A percentile compares a stretch with the other conserved stretches of the same genome.
Evolutionary conservation across 1,284 basidiomycete genomes (phyloP).

Genomic region (Ustilago sp.): DNA sequence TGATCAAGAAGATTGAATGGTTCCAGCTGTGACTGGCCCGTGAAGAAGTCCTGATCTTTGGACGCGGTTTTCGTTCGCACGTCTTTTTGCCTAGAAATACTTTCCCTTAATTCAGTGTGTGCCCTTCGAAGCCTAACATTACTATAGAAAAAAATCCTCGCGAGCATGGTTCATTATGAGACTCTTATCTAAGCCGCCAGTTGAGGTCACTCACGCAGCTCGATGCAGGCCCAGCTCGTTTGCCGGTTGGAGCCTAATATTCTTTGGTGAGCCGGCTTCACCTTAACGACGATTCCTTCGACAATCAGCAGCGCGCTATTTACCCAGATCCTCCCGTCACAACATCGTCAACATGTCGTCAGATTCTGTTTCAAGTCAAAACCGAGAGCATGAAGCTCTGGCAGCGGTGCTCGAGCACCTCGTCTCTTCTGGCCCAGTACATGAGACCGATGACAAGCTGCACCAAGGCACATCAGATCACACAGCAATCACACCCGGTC

Average conservation of each 20-base stretch:
- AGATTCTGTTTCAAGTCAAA: not conserved
- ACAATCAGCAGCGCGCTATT: too few relatives aligned
- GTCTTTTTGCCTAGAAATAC: not conserved
- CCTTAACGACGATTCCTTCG: too few relatives aligned
- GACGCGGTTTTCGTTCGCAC: not conserved
- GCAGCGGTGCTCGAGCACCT: slow-evolving; percentile 47
- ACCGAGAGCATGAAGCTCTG: slow-evolving; percentile 42
- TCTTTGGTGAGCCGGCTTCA: too few relatives aligned
- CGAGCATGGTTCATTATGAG: too few relatives aligned
- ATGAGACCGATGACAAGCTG: slow-evolving; percentile 35
- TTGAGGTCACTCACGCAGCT: too few relatives aligned
- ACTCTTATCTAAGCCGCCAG: too few relatives aligned
- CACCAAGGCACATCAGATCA: slow-evolving; percentile 28
- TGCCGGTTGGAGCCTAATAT: not conserved
- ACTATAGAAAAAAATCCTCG: too few relatives aligned
- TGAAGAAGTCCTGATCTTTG: not conserved
- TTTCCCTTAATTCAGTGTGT: not conserved
- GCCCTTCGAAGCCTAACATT: not conserved
- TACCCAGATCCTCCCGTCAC: too few relatives aligned
- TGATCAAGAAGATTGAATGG: too few relatives aligned
- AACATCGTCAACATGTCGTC: slow-evolving; percentile 12
- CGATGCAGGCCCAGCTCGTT: not conserved
- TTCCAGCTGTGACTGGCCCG: not conserved
- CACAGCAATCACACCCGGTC: slow-evolving; percentile 41
- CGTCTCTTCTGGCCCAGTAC: slow-evolving; percentile 32